phyloP scores from a whole-genome alignment of 306 rosid species.

The Ormosia semicastrata region DNA sequence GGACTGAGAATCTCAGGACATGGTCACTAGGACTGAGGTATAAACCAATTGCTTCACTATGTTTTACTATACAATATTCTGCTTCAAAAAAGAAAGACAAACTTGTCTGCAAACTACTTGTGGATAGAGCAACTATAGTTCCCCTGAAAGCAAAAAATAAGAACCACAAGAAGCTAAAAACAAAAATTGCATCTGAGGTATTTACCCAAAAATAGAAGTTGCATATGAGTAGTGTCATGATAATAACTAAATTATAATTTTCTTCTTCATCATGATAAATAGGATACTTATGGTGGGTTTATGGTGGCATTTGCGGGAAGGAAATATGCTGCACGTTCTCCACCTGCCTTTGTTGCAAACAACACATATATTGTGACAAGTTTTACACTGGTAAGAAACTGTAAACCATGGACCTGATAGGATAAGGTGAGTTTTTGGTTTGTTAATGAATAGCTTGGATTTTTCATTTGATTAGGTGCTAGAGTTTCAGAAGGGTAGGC shows the following conservation, averaged over 20 bases:
- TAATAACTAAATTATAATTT: background rate
- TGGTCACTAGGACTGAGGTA: background rate
- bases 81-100: background rate
- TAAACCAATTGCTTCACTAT: background rate
- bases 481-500: constrained; percentile 73
- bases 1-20: constrained; percentile 8
- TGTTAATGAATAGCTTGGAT: constrained; percentile 1
- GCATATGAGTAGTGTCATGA: background rate
- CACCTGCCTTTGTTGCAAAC: constrained; percentile 65
- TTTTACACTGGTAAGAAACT: constrained; percentile 58
- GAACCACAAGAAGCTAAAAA: background rate
- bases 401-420: background rate
- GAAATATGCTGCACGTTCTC: constrained; percentile 70
- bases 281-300: constrained; percentile 66
- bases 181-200: background rate
- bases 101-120: background rate
- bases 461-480: constrained; percentile 54
- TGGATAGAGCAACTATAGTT: background rate
- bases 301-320: constrained; percentile 77
- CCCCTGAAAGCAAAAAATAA: background rate
- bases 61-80: background rate
- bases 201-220: background rate
- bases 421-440: background rate
- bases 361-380: constrained; percentile 56
- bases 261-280: background rate